These are phyloP conservation scores for Halenospora varia DNA, from an alignment of 495 filamentous ascomycete genomes.

Conservation along the genomic window DNA sequence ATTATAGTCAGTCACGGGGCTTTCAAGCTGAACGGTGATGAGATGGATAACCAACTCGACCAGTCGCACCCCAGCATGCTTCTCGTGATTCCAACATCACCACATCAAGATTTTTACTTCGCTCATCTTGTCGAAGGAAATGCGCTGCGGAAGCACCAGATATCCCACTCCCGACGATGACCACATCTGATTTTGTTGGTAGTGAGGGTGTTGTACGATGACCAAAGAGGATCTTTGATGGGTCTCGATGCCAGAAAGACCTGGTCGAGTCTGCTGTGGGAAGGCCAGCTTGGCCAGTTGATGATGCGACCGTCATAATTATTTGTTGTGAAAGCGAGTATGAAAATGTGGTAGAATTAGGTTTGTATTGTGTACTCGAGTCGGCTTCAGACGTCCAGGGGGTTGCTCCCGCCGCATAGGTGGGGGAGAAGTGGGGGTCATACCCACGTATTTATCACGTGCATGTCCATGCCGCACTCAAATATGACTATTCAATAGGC, in stretches of 20 bases:
- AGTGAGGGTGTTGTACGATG: constrained; percentile 58
- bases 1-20: not conserved
- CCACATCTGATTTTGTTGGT: constrained; percentile 58
- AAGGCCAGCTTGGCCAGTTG: constrained; percentile 36
- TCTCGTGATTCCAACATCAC: constrained; percentile 78
- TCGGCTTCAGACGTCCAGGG: no score
- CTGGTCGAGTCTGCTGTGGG: constrained; percentile 52
- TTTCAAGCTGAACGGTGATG: not conserved
- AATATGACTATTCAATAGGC: no score
- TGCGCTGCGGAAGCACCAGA: constrained; percentile 64
- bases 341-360: not conserved
- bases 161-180: constrained; percentile 70
- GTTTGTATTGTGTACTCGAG: no score
- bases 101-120: constrained; percentile 37
- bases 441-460: no score
- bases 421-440: no score
- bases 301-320: constrained; percentile 5
- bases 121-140: constrained; percentile 48
- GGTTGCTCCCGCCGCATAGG: no score
- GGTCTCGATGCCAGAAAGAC: constrained; percentile 71
- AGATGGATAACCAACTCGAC: constrained; percentile 44
- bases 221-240: constrained; percentile 49
- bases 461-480: no score
- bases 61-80: constrained; percentile 78
- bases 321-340: not conserved